phyloP scores from a whole-genome alignment of 2,329 filamentous ascomycete genomes.

The Plectosphaerella cucumerina region DNA sequence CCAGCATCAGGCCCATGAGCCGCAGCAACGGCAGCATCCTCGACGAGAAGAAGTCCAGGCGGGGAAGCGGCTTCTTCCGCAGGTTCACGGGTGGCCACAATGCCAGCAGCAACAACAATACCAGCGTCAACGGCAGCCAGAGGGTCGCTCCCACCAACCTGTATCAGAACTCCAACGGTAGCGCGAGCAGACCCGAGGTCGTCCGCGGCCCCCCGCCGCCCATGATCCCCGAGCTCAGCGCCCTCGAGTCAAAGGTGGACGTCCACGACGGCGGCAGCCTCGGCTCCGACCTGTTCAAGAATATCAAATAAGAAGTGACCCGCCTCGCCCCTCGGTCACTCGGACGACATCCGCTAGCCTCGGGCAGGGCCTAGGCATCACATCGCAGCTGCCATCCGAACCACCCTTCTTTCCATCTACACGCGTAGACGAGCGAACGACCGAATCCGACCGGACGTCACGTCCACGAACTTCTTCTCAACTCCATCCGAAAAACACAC shows the following conservation, averaged over 20 bases:
- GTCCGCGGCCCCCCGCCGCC: constrained; percentile 48
- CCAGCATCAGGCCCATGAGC: constrained; percentile 41
- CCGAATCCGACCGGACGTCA: constrained; percentile 11
- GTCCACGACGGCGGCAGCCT: constrained; percentile 38
- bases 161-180: constrained; percentile 28
- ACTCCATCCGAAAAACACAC: constrained; percentile 3
- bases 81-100: constrained; percentile 33
- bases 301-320: constrained; percentile 43
- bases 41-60: constrained; percentile 51
- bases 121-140: constrained; percentile 31
- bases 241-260: constrained; percentile 45
- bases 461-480: not conserved
- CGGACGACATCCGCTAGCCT: too few species aligned
- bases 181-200: constrained; percentile 24
- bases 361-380: not conserved
- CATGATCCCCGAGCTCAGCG: constrained; percentile 55
- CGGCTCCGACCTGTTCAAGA: constrained; percentile 53
- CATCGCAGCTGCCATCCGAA: too few species aligned
- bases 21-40: constrained; percentile 42
- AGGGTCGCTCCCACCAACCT: constrained; percentile 27
- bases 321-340: too few species aligned
- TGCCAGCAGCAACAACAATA: constrained; percentile 15
- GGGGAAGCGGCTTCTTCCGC: constrained; percentile 56
- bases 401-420: constrained; percentile 1
- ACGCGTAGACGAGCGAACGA: constrained; percentile 14